These are phyloP conservation scores for Sclerotinia nivalis DNA, from an alignment of 2,329 filamentous ascomycete genomes.

Conservation along the genomic window DNA sequence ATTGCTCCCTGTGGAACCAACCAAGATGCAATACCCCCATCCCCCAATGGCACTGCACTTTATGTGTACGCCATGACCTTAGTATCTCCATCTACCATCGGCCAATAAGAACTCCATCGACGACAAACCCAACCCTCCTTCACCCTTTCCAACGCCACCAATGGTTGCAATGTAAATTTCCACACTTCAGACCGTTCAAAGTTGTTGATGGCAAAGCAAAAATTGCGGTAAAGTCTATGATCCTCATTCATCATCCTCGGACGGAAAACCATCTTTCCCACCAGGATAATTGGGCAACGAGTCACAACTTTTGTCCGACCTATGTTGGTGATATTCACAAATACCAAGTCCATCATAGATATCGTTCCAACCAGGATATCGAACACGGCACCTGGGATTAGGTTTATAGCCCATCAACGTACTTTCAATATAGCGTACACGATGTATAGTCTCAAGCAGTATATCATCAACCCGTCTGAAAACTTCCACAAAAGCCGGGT, in stretches of 20 bases:
- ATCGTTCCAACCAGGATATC: fast-evolving
- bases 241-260: neutral
- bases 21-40: neutral
- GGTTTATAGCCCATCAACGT: neutral
- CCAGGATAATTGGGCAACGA: too few species aligned
- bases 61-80: neutral
- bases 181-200: neutral
- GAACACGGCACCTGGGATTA: neutral
- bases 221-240: neutral
- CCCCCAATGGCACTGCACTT: neutral
- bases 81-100: neutral
- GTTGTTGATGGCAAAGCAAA: neutral
- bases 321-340: neutral
- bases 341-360: neutral
- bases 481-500: neutral
- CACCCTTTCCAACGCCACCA: neutral
- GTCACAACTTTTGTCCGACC: too few species aligned
- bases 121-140: neutral
- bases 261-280: too few species aligned
- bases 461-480: neutral
- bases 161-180: neutral
- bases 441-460: fast-evolving
- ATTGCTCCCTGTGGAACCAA: neutral
- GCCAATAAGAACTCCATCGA: neutral
- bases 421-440: neutral